Evolutionary conservation across 2,329 filamentous ascomycete genomes (phyloP), one percentile per base, ranked within the genome.

Genomic region (Chlorencoelia australis): DNA sequence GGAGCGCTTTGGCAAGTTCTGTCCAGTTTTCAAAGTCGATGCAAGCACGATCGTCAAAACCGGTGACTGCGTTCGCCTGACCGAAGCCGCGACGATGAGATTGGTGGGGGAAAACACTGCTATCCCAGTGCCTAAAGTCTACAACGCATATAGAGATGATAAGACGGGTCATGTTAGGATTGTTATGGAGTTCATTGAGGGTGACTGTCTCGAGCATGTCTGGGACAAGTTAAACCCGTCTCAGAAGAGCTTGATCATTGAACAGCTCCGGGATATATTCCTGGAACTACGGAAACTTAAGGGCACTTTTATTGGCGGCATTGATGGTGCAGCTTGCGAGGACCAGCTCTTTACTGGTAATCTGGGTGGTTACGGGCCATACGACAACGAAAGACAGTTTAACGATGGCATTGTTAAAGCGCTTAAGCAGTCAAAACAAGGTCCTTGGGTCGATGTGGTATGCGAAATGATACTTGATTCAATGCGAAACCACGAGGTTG

Each of bases 51-150:
- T 42, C 11, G 31, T 43, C 31, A 46, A 47, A 30, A 37, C 38
- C 24, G 40, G 44, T 8, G 26, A 33, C 14, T 18, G 33, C 21
- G 22, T 41, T 18, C 25, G 56, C 27, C 51, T 66, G 6, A 49
- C 57, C 6, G 61, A 67, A 49, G 63, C 57, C 18, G 48, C 50
- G 25, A 51, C 63, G 2, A 62, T 69, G 53, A 43, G 53, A 16
- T 66, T 59, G 31, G 41, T 69, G 30, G 52, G 57, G 4, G 30
- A 52, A 10, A 52, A 64, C 33, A 69, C 64, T 4, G 54, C 52
- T 2, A 56, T 70, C 15, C 65, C 66, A 3, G 60, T 68, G 0
- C 66, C 67, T 2, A 56, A 58, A 8, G 54, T 69, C 2, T 54
- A 65, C 43, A 22, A 40, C 15, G 29, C 22, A 7, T 36, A n/a